Base-by-base conservation (phyloP, 208 protist genomes). In the Leishmania guyanensis region DNA sequence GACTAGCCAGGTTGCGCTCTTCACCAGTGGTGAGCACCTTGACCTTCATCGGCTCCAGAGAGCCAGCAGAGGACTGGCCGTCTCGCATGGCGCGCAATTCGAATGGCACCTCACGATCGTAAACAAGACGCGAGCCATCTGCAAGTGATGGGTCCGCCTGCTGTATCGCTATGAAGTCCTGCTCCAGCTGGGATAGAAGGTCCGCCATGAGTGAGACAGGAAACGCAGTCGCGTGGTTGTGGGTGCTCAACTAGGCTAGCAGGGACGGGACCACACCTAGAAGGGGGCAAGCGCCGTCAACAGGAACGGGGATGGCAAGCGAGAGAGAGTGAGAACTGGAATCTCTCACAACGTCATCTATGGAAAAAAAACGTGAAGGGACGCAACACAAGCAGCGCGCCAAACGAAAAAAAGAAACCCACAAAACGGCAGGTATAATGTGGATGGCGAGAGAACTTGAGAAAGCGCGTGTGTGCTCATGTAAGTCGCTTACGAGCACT, bases 91-190 rank as follows among this genome's bases (percentile, higher is more conserved):
- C 86, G 22, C 96, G 89, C 82, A 98, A 81, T 86, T 98, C 96
- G 77, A 92, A 96, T 26, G 95, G 96, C 54, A 98, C 94, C 84
- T 98, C 95, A 36, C 96, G 93, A 78, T 98, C 95, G 84, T 98
- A 98, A 29, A 98, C 91, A 5, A 97, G 79, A 20, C 91, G 82
- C 29, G 92, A 97, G 43, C 95, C 97, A 84, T 98, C 95, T 6
- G 90, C 87, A n/a, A 98, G 84, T 8, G 93, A 97, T 10, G 96
- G 96, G 76, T 98, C 96, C 68, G 94, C 92, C 80, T 98, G 94
- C 86, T 98, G 92, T 71, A 98, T 97, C 29, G 92, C 88, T 56
- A 95, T 87, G 78, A 98, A 98, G 72, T 98, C 94, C 75, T 96
- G 91, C 87, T 97, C 95, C 51, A 98, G 83, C 75, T 94, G 93